Conservation (phyloP, 768 basidiomycete species). For the Melanogaster broomeanus region DNA sequence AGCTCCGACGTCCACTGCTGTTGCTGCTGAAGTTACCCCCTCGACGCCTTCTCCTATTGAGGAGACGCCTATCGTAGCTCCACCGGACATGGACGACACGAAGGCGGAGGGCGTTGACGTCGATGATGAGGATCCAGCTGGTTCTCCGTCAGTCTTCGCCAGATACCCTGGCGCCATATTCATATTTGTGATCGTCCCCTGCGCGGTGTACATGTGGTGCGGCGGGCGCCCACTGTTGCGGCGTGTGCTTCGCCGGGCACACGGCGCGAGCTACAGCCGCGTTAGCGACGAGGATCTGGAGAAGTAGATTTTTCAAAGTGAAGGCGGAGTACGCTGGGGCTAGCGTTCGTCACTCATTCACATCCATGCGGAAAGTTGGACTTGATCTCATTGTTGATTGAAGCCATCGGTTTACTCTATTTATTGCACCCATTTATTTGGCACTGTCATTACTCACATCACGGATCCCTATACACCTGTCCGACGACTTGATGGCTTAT, state of each 20-base stretch:
- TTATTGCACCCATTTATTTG: neutral
- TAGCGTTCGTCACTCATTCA: neutral
- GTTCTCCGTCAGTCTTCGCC: constrained; percentile 9
- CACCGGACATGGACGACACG: constrained; percentile 2
- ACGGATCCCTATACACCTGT: neutral
- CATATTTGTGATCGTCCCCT: constrained; percentile 46
- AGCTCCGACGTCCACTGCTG: constrained; percentile 14
- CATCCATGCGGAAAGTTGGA: too few species aligned
- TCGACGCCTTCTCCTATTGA: constrained; percentile 4
- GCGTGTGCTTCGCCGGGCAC: constrained; percentile 40
- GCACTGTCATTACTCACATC: neutral
- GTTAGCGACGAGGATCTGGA: constrained; percentile 52
- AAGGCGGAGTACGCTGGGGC: neutral
- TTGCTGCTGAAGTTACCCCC: constrained; percentile 16
- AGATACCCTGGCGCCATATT: constrained; percentile 26
- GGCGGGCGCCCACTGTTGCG: constrained; percentile 45
- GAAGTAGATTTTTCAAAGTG: constrained; percentile 35
- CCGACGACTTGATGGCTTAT: too few species aligned
- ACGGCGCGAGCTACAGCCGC: constrained; percentile 43
- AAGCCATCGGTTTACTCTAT: too few species aligned
- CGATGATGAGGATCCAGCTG: constrained; percentile 7
- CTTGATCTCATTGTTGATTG: too few species aligned
- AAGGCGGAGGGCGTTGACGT: constrained; percentile 7
- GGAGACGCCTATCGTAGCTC: constrained; percentile 1
- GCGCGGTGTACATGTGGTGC: constrained; percentile 49